Base-by-base conservation (phyloP, 495 filamentous ascomycete species). In the Trichoderma parareesei region DNA sequence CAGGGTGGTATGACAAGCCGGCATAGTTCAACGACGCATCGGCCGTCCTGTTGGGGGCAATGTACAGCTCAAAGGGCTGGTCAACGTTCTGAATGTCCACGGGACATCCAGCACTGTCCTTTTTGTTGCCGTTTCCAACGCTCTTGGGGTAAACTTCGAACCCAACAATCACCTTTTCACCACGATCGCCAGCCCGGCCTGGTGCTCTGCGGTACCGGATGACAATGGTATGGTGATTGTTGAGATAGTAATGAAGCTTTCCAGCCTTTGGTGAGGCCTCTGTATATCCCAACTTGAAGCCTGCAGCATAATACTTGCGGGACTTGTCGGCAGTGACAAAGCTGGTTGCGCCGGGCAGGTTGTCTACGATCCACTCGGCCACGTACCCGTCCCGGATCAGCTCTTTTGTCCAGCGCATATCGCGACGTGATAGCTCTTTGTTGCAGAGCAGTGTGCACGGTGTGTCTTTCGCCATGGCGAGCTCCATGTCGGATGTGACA, bases 291-390 rank as follows among this genome's bases (percentile, higher is more conserved):
- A 97, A 76, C 77, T 96, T 97, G 79, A 96, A 97, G n/a, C 93
- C 93, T 14, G 93, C 87, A 33, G 93, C 91, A 71, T 96, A 97
- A 75, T 96, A 96, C 73, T 92, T 96, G 68, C 87, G 85, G 63
- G 83, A 86, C 73, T 90, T 91, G 73, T 97, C 93, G 14, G 91
- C 88, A 0, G 91, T 95, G 55, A 96, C 91, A 70, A 96, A 97
- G 71, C 88, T 92, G 4, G 93, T 96, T 48, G 93, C 93, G 8
- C 93, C 93, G 10, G 93, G 93, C 37, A 97, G 80, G 67, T 97
- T 97, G 73, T 97, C 93, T 53, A 93, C 91, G 69, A 97, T 97
- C 93, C 93, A 97, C 74, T 97, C 93, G 3, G 87, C 88, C 49
- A 96, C 90, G 73, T 96, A 96, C 48, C 91, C 91, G 63, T 92